Percentiles rank a stretch among this genome's conserved stretches.
Evolutionary conservation across 257 asterid genomes (phyloP).

Genomic region (Jaltomata sinuosa): DNA sequence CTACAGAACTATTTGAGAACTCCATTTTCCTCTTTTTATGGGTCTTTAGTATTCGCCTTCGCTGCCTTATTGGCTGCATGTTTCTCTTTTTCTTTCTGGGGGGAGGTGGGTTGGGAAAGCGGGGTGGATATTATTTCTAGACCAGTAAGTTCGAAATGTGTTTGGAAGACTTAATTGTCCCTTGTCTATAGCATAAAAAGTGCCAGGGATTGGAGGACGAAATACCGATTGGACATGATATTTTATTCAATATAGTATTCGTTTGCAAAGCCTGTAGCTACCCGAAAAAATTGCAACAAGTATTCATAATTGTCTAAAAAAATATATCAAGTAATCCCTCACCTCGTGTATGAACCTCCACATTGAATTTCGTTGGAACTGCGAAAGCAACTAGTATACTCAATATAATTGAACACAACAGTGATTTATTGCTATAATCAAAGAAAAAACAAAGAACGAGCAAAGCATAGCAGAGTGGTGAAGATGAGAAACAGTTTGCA

Average conservation of each 20-base stretch:
- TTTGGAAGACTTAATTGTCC: no score
- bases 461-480: background rate
- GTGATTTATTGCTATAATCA: background rate
- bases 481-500: background rate
- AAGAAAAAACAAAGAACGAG: background rate
- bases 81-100: no score
- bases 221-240: background rate
- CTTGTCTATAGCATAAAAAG: no score
- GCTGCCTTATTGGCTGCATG: no score
- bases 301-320: no score
- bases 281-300: background rate
- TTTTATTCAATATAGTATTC: background rate
- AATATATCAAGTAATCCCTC: background rate
- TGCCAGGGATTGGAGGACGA: background rate
- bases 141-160: background rate
- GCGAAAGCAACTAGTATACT: background rate
- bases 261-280: background rate
- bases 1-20: background rate
- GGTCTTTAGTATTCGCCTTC: constrained; percentile 52
- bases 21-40: constrained; percentile 1
- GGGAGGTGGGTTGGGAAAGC: background rate
- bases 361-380: background rate
- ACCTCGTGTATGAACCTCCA: background rate
- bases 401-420: background rate
- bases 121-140: background rate